Percentiles rank a stretch among this genome's conserved stretches.
Evolutionary conservation across 306 rosid species (phyloP).

Genomic region (Albizia julibrissin): DNA sequence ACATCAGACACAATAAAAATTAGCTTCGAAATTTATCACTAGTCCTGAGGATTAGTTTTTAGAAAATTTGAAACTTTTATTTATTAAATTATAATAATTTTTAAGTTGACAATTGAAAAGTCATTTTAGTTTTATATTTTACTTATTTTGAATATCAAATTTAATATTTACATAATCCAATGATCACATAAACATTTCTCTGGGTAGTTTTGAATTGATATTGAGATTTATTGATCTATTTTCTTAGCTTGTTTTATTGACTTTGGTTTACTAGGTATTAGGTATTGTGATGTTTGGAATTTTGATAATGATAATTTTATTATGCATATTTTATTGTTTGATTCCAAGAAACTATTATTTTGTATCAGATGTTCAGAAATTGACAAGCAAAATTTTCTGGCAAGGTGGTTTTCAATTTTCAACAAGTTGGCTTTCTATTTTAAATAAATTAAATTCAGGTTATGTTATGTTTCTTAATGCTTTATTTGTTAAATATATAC

Average conservation of each 20-base stretch:
- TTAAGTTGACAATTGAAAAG: neutral
- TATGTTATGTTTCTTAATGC: neutral
- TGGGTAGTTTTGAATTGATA: too few species aligned
- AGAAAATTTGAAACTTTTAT: neutral
- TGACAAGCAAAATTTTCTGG: neutral
- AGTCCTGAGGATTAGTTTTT: neutral
- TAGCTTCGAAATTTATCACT: neutral
- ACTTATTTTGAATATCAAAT: neutral
- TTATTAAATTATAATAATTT: neutral
- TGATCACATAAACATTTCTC: too few species aligned
- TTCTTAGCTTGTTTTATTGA: too few species aligned
- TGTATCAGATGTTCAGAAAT: too few species aligned
- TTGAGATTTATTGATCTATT: too few species aligned
- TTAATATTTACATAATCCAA: too few species aligned
- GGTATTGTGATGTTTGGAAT: neutral
- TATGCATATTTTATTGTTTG: too few species aligned
- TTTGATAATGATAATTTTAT: too few species aligned
- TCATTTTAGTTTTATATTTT: neutral
- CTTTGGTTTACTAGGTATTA: neutral
- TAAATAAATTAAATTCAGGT: neutral
- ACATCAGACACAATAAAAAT: neutral
- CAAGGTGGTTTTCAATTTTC: neutral
- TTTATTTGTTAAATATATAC: too few species aligned
- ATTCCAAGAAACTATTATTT: too few species aligned
- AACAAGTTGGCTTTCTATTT: neutral